Evolutionary conservation across 495 filamentous ascomycete species (phyloP).

Genomic region (Xylaria venustula): DNA sequence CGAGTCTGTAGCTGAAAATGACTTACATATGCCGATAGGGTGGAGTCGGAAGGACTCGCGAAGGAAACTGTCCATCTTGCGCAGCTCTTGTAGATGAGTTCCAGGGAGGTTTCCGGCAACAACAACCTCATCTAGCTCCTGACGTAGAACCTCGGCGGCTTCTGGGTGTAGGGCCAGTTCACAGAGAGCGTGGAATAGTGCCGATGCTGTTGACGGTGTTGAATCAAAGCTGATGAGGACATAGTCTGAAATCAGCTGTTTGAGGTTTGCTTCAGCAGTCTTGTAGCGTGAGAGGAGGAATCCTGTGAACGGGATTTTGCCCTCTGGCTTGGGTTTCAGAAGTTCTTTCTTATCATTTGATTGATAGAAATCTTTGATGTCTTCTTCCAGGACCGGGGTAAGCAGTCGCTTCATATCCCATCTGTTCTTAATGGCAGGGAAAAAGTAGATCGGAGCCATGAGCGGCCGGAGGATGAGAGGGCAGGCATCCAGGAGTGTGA

Average conservation of each 20-base stretch:
- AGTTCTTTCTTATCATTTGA: not conserved
- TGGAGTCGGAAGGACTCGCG: not conserved
- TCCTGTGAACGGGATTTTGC: not conserved
- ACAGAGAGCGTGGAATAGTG: not conserved
- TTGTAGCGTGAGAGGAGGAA: not conserved
- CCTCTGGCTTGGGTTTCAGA: not conserved
- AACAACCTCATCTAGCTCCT: not conserved
- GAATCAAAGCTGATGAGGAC: constrained; percentile 1
- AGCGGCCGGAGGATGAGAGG: not conserved
- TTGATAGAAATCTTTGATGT: not conserved
- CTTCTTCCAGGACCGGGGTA: not conserved
- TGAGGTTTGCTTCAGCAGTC: not conserved
- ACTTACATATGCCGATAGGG: not conserved
- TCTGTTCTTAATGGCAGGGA: not conserved
- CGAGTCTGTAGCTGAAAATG: no score
- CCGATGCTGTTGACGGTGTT: not conserved
- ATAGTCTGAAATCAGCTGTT: not conserved
- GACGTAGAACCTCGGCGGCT: not conserved
- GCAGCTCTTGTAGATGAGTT: not conserved
- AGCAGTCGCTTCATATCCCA: constrained; percentile 1
- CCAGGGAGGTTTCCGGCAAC: not conserved
- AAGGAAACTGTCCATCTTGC: constrained; percentile 2
- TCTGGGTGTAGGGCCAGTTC: not conserved
- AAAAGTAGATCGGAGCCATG: not conserved
- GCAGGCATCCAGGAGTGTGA: not conserved